A percentile compares a stretch with the other conserved stretches of the same genome.
Conservation (phyloP, 2,329 filamentous ascomycete species). For the Teratosphaeria pseudoeucalypti region DNA sequence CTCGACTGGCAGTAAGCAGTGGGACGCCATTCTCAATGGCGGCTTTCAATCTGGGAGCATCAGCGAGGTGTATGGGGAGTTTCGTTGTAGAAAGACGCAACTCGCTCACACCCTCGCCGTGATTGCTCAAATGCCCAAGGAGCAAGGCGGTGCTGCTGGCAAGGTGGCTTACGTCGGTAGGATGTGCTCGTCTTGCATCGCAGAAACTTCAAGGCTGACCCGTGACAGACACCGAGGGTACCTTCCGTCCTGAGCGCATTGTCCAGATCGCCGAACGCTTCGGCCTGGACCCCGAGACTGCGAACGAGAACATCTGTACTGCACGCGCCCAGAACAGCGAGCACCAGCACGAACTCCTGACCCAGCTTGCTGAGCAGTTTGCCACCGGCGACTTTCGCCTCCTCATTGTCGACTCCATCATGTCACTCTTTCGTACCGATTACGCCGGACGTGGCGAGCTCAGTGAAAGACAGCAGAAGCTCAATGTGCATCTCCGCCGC, state of each 20-base stretch:
- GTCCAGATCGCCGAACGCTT: constrained; percentile 57
- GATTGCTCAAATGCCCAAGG: constrained; percentile 44
- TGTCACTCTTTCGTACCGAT: constrained; percentile 59
- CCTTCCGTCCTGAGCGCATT: constrained; percentile 58
- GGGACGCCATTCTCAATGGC: constrained; percentile 53
- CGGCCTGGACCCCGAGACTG: constrained; percentile 46
- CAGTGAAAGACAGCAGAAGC: constrained; percentile 57
- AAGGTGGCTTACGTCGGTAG: constrained; percentile 58
- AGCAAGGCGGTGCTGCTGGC: constrained; percentile 56
- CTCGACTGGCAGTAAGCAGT: constrained; percentile 59
- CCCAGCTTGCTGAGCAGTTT: constrained; percentile 51
- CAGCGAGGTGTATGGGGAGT: constrained; percentile 54
- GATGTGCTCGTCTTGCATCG: constrained; percentile 1
- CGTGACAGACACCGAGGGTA: constrained; percentile 45
- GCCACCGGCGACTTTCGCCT: constrained; percentile 54
- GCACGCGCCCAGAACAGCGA: constrained; percentile 57
- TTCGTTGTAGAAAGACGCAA: constrained; percentile 59
- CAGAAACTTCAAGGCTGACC: background rate
- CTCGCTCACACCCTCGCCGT: constrained; percentile 60
- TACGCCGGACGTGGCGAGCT: constrained; percentile 57
- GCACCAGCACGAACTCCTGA: constrained; percentile 53
- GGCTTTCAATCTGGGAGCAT: constrained; percentile 63
- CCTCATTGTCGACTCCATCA: constrained; percentile 59
- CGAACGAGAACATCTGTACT: constrained; percentile 58
- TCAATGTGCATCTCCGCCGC: constrained; percentile 55